Evolutionary conservation across 768 basidiomycete genomes (phyloP).

Genomic region (Boletus pseudopeckii): DNA sequence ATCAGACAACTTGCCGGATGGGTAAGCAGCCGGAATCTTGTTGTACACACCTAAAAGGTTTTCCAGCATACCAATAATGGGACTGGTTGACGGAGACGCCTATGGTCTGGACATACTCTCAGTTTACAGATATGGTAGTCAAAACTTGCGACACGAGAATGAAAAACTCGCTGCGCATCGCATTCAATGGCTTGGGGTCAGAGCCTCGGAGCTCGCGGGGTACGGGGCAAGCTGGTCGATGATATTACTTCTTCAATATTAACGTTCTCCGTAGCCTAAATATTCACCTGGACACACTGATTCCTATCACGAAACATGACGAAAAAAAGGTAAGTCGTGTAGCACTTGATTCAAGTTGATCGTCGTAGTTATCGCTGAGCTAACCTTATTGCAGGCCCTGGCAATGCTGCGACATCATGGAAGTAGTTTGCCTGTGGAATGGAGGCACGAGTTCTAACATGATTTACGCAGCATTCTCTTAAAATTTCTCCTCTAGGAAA

Average conservation of each 20-base stretch:
- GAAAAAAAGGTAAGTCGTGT: conserved; percentile 60
- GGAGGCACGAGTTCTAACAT: conserved; percentile 53
- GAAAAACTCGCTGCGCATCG: conserved; percentile 63
- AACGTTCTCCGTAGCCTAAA: conserved; percentile 46
- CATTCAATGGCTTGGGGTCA: conserved; percentile 79
- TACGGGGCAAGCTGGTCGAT: conserved; percentile 29
- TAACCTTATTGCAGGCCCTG: conserved; percentile 49
- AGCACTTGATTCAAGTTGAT: neutral
- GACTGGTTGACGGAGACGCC: conserved; percentile 86
- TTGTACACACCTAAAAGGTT: neutral
- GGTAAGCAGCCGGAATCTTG: conserved; percentile 39
- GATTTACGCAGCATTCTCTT: neutral
- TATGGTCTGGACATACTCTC: conserved; percentile 91
- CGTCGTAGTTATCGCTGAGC: neutral
- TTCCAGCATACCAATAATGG: conserved; percentile 69
- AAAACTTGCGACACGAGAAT: conserved; percentile 65
- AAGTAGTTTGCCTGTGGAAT: conserved; percentile 48
- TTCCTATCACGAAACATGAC: conserved; percentile 70
- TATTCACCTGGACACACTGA: conserved; percentile 54
- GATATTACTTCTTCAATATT: neutral
- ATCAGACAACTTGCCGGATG: conserved; percentile 56
- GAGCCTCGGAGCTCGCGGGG: conserved; percentile 62
- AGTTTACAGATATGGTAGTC: conserved; percentile 82
- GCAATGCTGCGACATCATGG: conserved; percentile 51
- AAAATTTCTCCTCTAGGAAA: conserved; percentile 44